Evolutionary conservation across 2,329 filamentous ascomycete species (phyloP), one percentile per base, ranked within the genome.

Genomic region (Blumeria hordei): DNA sequence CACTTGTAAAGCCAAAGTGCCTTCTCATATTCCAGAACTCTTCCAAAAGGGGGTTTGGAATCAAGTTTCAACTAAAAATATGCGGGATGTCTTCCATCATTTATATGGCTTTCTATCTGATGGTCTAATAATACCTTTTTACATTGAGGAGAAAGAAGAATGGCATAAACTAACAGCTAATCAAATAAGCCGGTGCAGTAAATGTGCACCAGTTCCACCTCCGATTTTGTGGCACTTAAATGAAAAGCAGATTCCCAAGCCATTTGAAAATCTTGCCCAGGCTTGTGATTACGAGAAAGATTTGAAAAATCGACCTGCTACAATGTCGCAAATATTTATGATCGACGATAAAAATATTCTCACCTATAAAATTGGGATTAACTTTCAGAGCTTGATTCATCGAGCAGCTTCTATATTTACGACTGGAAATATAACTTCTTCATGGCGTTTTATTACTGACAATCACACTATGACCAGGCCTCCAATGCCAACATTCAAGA

Each of bases 211-310:
- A 9, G 49, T 54, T 2, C 61, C 61, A 9, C 70, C 71, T 1
- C 54, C 55, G 3, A 55, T 70, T 12, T 60, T 65, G 32, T 73
- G 70, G 70, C 63, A 60, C 6, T 39, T 54, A 6, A 61, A 61
- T 11, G 61, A 63, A 4, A 65, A 65, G 37, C 60, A 72, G 18
- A 65, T 65, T 12, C 68, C 73, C 0, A 47, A 47, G 44, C 44
- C 44, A 47, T 72, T 71, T 52, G 77, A 79, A 60, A 69, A 78
- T 58, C 69, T 71, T 0, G 62, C 69, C 55, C 68, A 71, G 57
- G 74, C 75, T 34, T 71, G 70, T 1, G 56, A 62, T 0, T 77
- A 71, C 57, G 77, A 80, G 60, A 67, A 68, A 39, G 66, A 67
- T 1, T 61, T 76, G 10, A 78, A 79, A 59, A 62, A 63, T 16